Base-by-base conservation (phyloP, 352 stramenopile genomes). In the Hyaloperonospora brassicae region DNA sequence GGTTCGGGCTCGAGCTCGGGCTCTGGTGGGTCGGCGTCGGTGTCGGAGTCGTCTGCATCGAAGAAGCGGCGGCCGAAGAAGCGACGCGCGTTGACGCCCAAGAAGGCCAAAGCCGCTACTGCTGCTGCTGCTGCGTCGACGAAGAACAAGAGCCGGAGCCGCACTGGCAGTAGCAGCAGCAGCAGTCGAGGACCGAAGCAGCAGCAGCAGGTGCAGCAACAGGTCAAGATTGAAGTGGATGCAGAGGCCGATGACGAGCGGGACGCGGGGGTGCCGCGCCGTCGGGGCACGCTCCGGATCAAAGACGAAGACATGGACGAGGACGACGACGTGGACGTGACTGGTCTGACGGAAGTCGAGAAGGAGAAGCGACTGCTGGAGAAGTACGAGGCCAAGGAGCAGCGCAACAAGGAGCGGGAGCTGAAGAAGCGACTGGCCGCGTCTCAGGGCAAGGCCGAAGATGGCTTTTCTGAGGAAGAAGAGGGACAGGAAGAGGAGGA, bases 331-430 rank as follows among this genome's bases (percentile, higher is more conserved):
- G 65, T 70, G 4, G 79, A 87, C 14, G 59, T 90, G 27, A 66
- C 66, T 17, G 83, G 83, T 7, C 67, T 93, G 2, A 93, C 82
- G 1, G 83, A 93, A 55, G 80, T 93, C 14, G 83, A 93, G 63
- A 93, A 93, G 58, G 83, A 93, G 62, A 82, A 90, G 66, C 76
- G 80, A 0, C 65, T 93, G 40, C 60, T 93, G 70, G 83, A 93
- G 59, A 89, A 88, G 43, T 93, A 93, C 49, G 83, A 93, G 60
- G 80, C 80, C 9, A 73, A 89, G 14, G 79, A 89, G 52, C 75
- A 89, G 46, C 81, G 83, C 27, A 88, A 72, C 52, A 93, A 93
- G 60, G 80, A 93, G 55, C 71, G 82, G 3, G 78, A 87, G 23
- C 65, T 93, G 9, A 90, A 93, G 62, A 89, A 89, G 55, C 70